phyloP scores from a whole-genome alignment of 2,329 filamentous ascomycete genomes.

The Aquanectria penicillioides region DNA sequence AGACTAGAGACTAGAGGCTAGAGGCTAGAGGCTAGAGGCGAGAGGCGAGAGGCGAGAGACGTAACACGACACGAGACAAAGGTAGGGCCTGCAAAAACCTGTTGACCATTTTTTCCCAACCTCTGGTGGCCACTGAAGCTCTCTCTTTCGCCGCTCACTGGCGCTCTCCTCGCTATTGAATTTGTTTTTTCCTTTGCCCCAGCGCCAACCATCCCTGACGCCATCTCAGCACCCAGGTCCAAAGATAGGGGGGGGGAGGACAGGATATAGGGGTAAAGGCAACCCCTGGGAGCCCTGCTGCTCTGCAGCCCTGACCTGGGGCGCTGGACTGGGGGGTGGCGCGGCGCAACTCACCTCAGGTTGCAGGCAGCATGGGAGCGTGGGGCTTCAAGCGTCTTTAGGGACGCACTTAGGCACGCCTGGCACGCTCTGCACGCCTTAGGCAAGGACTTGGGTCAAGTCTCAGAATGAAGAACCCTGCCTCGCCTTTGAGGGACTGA shows the following conservation, averaged over 20 bases:
- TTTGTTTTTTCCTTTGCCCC: background rate
- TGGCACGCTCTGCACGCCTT: conserved; percentile 1
- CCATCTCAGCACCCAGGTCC: conserved; percentile 28
- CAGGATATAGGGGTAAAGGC: conserved; percentile 22
- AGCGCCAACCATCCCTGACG: conserved; percentile 33
- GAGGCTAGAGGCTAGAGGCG: too few species aligned
- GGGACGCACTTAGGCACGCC: conserved; percentile 8
- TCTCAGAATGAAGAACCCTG: conserved; percentile 15
- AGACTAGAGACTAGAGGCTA: conserved; percentile 1
- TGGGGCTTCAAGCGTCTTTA: conserved; percentile 12
- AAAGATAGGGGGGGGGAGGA: conserved; percentile 34
- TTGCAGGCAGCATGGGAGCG: conserved; percentile 11
- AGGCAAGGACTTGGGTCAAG: background rate
- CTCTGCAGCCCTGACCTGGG: conserved; percentile 9
- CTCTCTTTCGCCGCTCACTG: background rate
- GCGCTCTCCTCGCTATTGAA: background rate
- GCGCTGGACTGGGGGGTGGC: conserved; percentile 14
- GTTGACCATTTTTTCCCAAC: background rate
- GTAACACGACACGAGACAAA: conserved; percentile 20
- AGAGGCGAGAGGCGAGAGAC: too few species aligned
- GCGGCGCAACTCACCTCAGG: conserved; percentile 14
- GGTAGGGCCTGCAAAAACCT: conserved; percentile 4
- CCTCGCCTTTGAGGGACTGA: conserved; percentile 9
- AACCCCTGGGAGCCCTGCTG: conserved; percentile 12
- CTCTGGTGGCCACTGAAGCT: background rate